These are phyloP conservation scores for Pachyrhizus erosus DNA, from an alignment of 306 rosid species.

Conservation along the genomic window DNA sequence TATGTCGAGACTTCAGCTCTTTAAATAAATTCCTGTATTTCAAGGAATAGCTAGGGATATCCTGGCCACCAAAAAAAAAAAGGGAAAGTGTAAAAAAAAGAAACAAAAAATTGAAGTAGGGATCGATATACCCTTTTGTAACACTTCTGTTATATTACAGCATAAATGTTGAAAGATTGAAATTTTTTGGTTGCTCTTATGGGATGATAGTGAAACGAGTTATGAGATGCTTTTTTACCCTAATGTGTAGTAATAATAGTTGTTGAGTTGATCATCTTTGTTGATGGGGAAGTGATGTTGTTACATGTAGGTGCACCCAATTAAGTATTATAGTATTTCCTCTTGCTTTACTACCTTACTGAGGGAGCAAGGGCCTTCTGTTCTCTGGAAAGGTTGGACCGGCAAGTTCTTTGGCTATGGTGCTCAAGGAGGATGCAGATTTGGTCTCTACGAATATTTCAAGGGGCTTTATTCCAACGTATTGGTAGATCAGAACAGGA, in stretches of 20 bases:
- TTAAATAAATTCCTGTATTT: no score
- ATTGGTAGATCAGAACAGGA: constrained; percentile 51
- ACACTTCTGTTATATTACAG: neutral
- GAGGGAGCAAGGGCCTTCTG: constrained; percentile 70
- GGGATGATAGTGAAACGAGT: neutral
- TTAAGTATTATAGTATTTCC: constrained; percentile 58
- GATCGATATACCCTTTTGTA: constrained; percentile 2
- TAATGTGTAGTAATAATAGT: constrained; percentile 15
- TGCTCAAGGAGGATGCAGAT: constrained; percentile 68
- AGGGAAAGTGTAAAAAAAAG: neutral
- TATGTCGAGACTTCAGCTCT: neutral
- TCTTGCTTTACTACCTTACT: constrained; percentile 56
- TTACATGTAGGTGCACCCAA: constrained; percentile 57
- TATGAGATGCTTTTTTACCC: neutral
- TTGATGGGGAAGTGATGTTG: constrained; percentile 27
- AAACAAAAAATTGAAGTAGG: neutral
- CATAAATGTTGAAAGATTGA: neutral
- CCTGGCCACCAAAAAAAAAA: neutral
- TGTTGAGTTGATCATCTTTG: constrained; percentile 35
- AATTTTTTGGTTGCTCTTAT: constrained; percentile 8
- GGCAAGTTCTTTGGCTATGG: constrained; percentile 68
- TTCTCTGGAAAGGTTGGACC: constrained; percentile 67
- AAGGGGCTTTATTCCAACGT: constrained; percentile 54
- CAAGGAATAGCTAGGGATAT: no score
- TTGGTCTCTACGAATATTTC: constrained; percentile 65